phyloP scores from a whole-genome alignment of 2,329 filamentous ascomycete genomes.

The Ophiosphaerella narmari region DNA sequence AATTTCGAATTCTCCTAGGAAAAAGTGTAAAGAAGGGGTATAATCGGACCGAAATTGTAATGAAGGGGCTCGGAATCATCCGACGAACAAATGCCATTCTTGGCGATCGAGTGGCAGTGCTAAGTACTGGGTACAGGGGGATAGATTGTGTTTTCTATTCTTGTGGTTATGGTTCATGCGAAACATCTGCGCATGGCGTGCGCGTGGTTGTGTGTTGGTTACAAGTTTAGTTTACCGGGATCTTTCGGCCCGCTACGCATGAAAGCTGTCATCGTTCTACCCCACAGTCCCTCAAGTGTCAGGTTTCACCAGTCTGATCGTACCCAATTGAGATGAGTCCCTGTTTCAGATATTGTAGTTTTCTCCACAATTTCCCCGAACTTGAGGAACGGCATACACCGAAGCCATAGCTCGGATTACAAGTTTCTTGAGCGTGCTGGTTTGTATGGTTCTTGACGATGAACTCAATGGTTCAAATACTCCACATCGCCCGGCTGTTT shows the following conservation, averaged over 20 bases:
- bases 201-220: neutral
- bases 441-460: too few relatives aligned
- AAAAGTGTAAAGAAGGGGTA: too few relatives aligned
- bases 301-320: constrained; percentile 1
- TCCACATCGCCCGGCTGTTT: constrained; percentile 1
- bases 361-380: constrained; percentile 15
- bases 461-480: too few relatives aligned
- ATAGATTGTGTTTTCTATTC: neutral
- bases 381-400: constrained; percentile 5
- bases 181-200: neutral
- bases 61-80: too few relatives aligned
- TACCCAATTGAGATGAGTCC: neutral
- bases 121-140: too few relatives aligned
- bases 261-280: neutral
- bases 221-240: neutral
- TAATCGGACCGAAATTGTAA: too few relatives aligned
- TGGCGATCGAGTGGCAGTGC: too few relatives aligned
- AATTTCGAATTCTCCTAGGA: too few relatives aligned
- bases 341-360: constrained; percentile 13
- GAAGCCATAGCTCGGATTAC: neutral
- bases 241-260: constrained; percentile 3
- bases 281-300: neutral
- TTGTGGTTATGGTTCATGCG: neutral
- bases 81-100: too few relatives aligned
- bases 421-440: too few relatives aligned